Conservation (phyloP, 345 rosid species). For the Reutealis trisperma region DNA sequence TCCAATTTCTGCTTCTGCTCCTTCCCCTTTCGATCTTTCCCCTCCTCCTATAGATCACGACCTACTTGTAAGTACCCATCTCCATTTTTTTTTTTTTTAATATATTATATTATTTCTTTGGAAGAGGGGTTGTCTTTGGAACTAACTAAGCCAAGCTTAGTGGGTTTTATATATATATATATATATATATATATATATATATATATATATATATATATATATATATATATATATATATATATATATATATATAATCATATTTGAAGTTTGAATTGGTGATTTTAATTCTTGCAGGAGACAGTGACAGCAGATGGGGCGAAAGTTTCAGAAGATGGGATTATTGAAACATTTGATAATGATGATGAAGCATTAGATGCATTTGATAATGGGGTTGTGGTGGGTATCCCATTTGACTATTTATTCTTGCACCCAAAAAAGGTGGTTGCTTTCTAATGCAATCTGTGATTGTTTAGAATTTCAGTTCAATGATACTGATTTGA, state of each 20-base stretch:
- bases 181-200: too few species aligned
- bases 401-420: conserved; percentile 20
- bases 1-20: conserved; percentile 40
- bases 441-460: background rate
- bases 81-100: background rate
- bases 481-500: background rate
- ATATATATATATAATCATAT: background rate
- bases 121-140: background rate
- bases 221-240: background rate
- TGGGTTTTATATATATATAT: too few species aligned
- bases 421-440: background rate
- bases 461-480: background rate
- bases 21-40: conserved; percentile 62
- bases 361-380: conserved; percentile 83
- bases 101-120: background rate
- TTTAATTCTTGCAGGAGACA: conserved; percentile 49
- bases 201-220: too few species aligned
- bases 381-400: conserved; percentile 64
- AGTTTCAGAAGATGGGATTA: conserved; percentile 71
- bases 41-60: conserved; percentile 95
- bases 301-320: conserved; percentile 56
- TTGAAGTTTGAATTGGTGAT: background rate
- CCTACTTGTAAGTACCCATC: conserved; percentile 45
- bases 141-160: too few species aligned
- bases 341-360: conserved; percentile 78